Conservation (phyloP, 140 eudicot species). For the Oenanthe javanica region DNA sequence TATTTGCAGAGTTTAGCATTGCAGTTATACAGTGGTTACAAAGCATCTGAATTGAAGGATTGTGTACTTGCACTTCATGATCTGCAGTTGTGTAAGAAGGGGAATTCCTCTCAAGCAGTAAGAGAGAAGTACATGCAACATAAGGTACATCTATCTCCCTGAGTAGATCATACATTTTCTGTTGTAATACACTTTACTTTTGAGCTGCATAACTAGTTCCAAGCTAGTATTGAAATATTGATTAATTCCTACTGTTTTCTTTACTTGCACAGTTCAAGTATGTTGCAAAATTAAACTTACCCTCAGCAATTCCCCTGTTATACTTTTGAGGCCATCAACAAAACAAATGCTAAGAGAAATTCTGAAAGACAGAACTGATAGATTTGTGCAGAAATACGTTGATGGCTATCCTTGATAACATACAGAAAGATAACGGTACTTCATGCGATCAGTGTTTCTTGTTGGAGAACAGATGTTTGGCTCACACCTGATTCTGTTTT, state of each 20-base stretch:
- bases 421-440: background rate
- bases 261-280: conserved; percentile 48
- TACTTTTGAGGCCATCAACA: conserved; percentile 30
- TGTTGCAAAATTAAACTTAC: conserved; percentile 47
- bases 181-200: background rate
- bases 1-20: conserved; percentile 43
- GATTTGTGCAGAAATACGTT: background rate
- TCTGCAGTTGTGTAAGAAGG: conserved; percentile 38
- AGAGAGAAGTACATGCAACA: conserved; percentile 52
- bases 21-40: conserved; percentile 53
- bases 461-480: background rate
- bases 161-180: background rate
- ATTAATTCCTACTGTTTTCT: background rate
- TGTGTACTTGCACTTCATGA: conserved; percentile 59
- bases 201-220: background rate
- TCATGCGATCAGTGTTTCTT: background rate
- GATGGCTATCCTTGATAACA: background rate
- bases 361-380: background rate
- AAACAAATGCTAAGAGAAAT: background rate
- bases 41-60: conserved; percentile 45
- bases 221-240: background rate
- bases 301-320: conserved; percentile 29
- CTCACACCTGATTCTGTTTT: background rate
- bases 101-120: conserved; percentile 35
- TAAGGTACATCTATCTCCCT: conserved; percentile 33